Evolutionary conservation across 2,329 filamentous ascomycete species (phyloP).

Genomic region (Cordyceps sp.): DNA sequence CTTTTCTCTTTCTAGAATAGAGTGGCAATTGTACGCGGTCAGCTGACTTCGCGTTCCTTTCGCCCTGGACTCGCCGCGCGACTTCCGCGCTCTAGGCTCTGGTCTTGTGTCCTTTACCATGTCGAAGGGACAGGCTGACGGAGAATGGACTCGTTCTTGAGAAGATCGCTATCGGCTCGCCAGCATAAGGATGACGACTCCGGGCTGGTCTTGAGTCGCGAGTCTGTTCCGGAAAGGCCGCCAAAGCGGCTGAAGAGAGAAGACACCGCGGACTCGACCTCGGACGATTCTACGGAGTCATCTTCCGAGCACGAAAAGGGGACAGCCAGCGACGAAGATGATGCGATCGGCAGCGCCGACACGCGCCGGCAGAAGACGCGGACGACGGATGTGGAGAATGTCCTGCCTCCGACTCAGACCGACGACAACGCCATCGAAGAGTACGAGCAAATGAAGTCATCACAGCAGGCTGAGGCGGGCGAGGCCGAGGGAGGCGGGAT

Average conservation of each 20-base stretch:
- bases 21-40: constrained; percentile 9
- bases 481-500: constrained; percentile 24
- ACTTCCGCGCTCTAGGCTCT: too few relatives aligned
- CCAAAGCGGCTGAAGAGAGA: constrained; percentile 15
- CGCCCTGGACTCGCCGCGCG: too few relatives aligned
- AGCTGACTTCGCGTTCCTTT: constrained; percentile 24
- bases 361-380: constrained; percentile 4
- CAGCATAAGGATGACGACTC: constrained; percentile 4
- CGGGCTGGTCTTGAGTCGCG: too few relatives aligned
- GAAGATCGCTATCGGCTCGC: constrained; percentile 11
- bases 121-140: neutral
- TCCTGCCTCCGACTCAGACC: constrained; percentile 48
- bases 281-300: constrained; percentile 8
- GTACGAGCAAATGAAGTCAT: constrained; percentile 57
- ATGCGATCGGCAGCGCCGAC: neutral
- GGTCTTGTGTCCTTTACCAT: neutral
- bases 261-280: constrained; percentile 7
- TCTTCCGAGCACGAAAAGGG: constrained; percentile 5
- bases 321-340: neutral
- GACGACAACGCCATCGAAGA: constrained; percentile 60
- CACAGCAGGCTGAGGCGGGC: constrained; percentile 27
- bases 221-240: too few relatives aligned
- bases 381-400: constrained; percentile 25
- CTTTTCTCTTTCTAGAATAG: too few relatives aligned
- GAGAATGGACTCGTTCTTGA: constrained; percentile 22